Evolutionary conservation across 139 green algal species (phyloP), one percentile per base, ranked within the genome.

Genomic region (Microglena sp.): DNA sequence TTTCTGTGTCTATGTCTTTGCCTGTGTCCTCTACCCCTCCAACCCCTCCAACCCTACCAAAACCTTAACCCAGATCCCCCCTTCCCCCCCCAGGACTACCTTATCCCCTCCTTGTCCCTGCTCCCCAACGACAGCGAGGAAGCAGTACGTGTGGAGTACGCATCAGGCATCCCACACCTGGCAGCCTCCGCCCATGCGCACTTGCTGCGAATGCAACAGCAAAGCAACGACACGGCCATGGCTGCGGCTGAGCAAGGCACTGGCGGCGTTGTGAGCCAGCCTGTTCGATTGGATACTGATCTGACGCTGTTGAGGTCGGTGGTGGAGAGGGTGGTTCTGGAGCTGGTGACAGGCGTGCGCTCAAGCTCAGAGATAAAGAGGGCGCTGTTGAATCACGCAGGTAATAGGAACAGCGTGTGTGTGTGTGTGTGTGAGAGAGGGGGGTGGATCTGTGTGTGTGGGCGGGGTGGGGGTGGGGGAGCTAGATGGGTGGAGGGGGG

Each of bases 71-170:
- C n/a, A n/a, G n/a, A n/a, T n/a, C n/a, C n/a, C n/a, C n/a, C n/a
- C n/a, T n/a, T n/a, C n/a, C n/a, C n/a, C n/a, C n/a, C n/a, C 65
- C 80, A 82, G 15, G 91, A 97, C 72, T 98, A 97, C 74, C 75
- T 98, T 24, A 77, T 98, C 59, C 93, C 93, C 2, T 85, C 82
- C 5, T 72, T 98, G 32, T 91, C 84, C 0, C 67, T 93, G 55
- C 78, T 95, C 33, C 90, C 92, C 15, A 77, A 76, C 24, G 89
- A 97, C 66, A 29, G 60, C 4, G 92, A 97, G 76, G 87, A 95
- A 67, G 59, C 50, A 18, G 87, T 98, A 50, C 72, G 88, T n/a
- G 80, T 92, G 18, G 75, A 82, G 45, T 92, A 89, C 58, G 81
- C 81, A 1, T 62, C 58, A 33, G 73, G 69, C 24, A 56, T 94